Evolutionary conservation across 2,329 filamentous ascomycete species (phyloP), one percentile per base, ranked within the genome.

Genomic region (Macrophomina pseudophaseolina): DNA sequence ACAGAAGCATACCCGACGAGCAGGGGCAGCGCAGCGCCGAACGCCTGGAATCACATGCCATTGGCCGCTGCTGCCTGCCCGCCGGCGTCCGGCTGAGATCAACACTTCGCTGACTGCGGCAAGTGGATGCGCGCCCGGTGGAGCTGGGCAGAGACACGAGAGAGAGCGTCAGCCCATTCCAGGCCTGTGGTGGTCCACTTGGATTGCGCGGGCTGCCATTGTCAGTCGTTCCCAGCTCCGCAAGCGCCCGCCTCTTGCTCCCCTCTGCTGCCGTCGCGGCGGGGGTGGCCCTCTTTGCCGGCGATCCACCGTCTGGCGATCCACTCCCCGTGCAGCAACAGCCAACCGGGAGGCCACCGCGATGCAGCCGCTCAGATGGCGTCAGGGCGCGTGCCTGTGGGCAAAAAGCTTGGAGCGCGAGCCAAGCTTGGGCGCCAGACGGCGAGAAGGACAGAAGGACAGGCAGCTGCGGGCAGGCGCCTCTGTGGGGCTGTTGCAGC

Each of bases 381-480:
- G 52, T 56, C 52, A 56, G 33, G 30, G 30, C 30, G 30, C 18
- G 52, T 14, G n/a, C 14, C 33, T 40, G 32, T 11, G 40, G 32
- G 3, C 11, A 16, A 58, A 56, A 58, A 58, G 53, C 53, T 58
- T 58, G 35, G 53, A 14, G 53, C 53, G 53, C 53, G 53, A 58
- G 53, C 53, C 23, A 58, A 58, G 53, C 35, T n/a, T 35, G 32
- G 42, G 5, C 14, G 16, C 18, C 30, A 18, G 49, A 28, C 2
- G 23, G 48, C 48, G 18, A 28, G 23, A 23, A 23, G 23, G 23
- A 1, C 23, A 23, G 23, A 23, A 23, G 23, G 23, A 23, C 23
- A 23, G 23, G 18, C 32, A 58, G 23, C 28, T 54, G 49, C 33
- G 32, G 44, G 44, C 49, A 60, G 58, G 58, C 58, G 58, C 58